phyloP scores from a whole-genome alignment of 2,329 filamentous ascomycete species.

The Lachnellula hyalina region DNA sequence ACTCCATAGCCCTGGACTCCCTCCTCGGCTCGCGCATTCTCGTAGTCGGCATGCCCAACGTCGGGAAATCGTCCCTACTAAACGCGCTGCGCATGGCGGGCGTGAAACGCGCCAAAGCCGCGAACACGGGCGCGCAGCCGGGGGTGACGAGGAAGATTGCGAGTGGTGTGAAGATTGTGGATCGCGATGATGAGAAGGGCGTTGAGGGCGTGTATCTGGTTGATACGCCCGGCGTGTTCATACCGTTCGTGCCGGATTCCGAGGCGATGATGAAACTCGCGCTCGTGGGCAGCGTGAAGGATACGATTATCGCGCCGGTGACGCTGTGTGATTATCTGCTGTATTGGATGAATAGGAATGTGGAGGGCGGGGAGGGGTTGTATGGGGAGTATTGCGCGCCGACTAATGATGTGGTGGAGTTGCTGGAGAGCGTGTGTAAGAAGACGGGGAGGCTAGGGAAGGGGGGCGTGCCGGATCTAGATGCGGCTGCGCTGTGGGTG shows the following conservation, averaged over 20 bases:
- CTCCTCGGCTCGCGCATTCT: slow-evolving; percentile 81
- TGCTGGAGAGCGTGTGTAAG: slow-evolving; percentile 65
- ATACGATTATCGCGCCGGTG: slow-evolving; percentile 72
- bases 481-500: slow-evolving; percentile 72
- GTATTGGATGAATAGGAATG: slow-evolving; percentile 65
- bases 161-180: slow-evolving; percentile 75
- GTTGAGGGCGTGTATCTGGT: slow-evolving; percentile 63
- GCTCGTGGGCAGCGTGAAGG: slow-evolving; percentile 84
- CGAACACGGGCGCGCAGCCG: slow-evolving; percentile 78
- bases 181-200: slow-evolving; percentile 40
- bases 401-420: slow-evolving; percentile 75
- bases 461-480: slow-evolving; percentile 64
- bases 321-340: slow-evolving; percentile 87
- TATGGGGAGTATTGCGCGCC: slow-evolving; percentile 53
- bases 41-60: slow-evolving; percentile 96
- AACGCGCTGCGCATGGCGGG: slow-evolving; percentile 74
- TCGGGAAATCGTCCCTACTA: slow-evolving; percentile 91
- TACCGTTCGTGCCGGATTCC: slow-evolving; percentile 80
- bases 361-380: slow-evolving; percentile 10
- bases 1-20: slow-evolving; percentile 46
- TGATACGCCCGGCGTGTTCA: slow-evolving; percentile 92
- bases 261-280: slow-evolving; percentile 95
- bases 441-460: slow-evolving; percentile 72
- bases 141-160: slow-evolving; percentile 85
- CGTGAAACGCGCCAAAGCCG: slow-evolving; percentile 61